Conservation (phyloP, 2,329 filamentous ascomycete species). For the Furcasterigmium sp. region DNA sequence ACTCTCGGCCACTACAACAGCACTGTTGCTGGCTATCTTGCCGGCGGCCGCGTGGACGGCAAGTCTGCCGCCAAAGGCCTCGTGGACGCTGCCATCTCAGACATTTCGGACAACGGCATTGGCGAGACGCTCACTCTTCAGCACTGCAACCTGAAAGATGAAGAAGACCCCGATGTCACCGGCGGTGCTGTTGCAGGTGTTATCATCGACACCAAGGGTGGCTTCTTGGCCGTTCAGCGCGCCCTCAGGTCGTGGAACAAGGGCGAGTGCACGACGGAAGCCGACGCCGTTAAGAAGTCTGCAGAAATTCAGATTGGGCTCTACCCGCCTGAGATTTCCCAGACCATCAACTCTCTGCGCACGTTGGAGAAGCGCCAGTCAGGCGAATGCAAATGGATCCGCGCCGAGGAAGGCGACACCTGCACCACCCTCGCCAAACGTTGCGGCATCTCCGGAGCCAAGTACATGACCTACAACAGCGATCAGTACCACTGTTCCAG, state of each 20-base stretch:
- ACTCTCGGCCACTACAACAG: not conserved
- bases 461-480: conserved; percentile 11
- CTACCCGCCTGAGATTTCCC: too few relatives aligned
- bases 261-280: not conserved
- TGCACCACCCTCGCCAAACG: conserved; percentile 26
- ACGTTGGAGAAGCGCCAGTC: too few relatives aligned
- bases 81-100: too few relatives aligned
- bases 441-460: not conserved
- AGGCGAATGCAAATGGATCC: conserved; percentile 18
- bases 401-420: conserved; percentile 27
- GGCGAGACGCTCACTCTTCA: too few relatives aligned
- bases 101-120: too few relatives aligned
- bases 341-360: too few relatives aligned
- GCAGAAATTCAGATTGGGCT: too few relatives aligned
- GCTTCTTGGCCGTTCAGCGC: not conserved
- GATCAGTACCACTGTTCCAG: conserved; percentile 16
- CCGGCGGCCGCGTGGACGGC: not conserved
- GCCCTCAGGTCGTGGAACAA: not conserved
- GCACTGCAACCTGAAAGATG: too few relatives aligned
- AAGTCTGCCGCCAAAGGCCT: not conserved
- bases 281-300: too few relatives aligned
- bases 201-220: not conserved
- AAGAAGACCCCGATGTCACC: too few relatives aligned
- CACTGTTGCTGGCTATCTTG: not conserved
- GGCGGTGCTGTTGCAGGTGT: too few relatives aligned